phyloP scores from a whole-genome alignment of 1,139 yeast genomes.

The Komagataea norvegica region DNA sequence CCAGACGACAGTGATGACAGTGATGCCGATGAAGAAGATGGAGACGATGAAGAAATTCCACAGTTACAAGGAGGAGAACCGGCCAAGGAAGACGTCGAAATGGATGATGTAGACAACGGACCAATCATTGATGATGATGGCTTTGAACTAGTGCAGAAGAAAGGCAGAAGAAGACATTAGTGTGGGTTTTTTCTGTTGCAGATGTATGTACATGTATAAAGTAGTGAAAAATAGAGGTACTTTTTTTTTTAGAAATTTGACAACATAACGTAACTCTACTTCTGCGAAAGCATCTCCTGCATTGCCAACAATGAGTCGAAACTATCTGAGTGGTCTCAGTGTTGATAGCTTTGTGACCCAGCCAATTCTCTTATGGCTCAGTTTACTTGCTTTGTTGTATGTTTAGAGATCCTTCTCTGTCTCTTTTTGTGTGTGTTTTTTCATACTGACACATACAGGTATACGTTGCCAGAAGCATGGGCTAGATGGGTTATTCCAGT shows the following conservation, averaged over 20 bases:
- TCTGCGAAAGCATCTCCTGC: too few species aligned
- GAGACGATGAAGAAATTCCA: constrained; percentile 31
- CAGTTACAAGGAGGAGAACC: constrained; percentile 12
- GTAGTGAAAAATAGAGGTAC: too few species aligned
- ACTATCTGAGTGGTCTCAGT: too few species aligned
- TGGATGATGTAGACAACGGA: constrained; percentile 31
- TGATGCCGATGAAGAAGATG: constrained; percentile 41
- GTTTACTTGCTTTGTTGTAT: constrained; percentile 6
- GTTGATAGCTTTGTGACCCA: too few species aligned
- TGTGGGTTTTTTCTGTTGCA: not conserved
- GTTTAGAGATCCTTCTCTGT: constrained; percentile 1
- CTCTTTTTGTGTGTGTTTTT: not conserved
- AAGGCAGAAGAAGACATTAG: constrained; percentile 40
- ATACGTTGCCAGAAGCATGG: constrained; percentile 5
- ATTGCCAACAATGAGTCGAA: too few species aligned
- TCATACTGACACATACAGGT: constrained; percentile 10
- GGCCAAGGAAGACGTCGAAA: constrained; percentile 36
- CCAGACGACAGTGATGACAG: constrained; percentile 49
- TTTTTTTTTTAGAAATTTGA: too few species aligned
- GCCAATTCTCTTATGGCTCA: constrained; percentile 2
- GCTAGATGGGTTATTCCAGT: constrained; percentile 2
- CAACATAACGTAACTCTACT: too few species aligned
- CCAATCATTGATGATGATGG: constrained; percentile 93
- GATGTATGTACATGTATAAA: too few species aligned
- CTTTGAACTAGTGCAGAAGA: constrained; percentile 77